Conservation (phyloP, 2,329 filamentous ascomycete genomes). For the Acrocalymma vagum region DNA sequence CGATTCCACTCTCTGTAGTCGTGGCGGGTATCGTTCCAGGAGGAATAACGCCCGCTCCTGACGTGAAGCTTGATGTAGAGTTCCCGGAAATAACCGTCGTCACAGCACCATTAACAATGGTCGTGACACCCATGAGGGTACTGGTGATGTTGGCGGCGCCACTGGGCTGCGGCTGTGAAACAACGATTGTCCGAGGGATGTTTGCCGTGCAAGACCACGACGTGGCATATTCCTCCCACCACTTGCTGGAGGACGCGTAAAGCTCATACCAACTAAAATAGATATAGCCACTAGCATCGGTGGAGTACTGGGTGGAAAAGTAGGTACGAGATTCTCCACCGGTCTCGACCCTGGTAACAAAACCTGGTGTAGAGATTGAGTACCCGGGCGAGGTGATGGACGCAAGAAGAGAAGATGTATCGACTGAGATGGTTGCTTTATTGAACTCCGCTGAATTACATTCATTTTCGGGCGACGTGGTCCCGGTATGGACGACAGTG, state of each 20-base stretch:
- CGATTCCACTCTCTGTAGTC: constrained; percentile 28
- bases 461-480: constrained; percentile 27
- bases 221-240: constrained; percentile 33
- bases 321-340: constrained; percentile 32
- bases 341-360: constrained; percentile 23
- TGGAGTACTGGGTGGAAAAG: constrained; percentile 30
- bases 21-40: constrained; percentile 35
- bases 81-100: constrained; percentile 34
- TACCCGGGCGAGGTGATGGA: constrained; percentile 28
- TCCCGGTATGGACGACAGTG: constrained; percentile 28
- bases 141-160: constrained; percentile 18
- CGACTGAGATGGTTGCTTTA: constrained; percentile 14
- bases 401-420: constrained; percentile 28
- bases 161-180: constrained; percentile 19
- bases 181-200: constrained; percentile 30
- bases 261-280: constrained; percentile 32
- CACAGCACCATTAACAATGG: constrained; percentile 30
- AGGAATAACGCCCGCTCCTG: constrained; percentile 16
- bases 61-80: constrained; percentile 21
- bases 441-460: constrained; percentile 20
- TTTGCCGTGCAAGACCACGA: constrained; percentile 34
- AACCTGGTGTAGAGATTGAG: constrained; percentile 31
- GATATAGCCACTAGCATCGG: constrained; percentile 26
- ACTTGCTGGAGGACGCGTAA: constrained; percentile 35
- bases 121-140: constrained; percentile 22